Evolutionary conservation across 352 stramenopile genomes (phyloP).

Genomic region (Phytophthora ohioensis): DNA sequence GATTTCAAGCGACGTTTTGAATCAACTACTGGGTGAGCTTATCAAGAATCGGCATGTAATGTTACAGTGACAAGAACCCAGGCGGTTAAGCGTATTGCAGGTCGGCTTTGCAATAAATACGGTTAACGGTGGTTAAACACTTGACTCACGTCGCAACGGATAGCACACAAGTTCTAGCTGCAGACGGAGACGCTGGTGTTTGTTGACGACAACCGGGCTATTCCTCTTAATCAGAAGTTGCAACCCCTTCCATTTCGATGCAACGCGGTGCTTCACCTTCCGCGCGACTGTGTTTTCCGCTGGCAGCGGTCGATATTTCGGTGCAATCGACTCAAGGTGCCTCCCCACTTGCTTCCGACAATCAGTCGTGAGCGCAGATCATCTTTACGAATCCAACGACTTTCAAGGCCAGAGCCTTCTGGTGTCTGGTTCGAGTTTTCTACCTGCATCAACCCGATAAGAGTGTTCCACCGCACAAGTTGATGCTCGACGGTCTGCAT

Average conservation of each 20-base stretch:
- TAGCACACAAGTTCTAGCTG: slow-evolving; percentile 17
- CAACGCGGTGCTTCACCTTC: not conserved
- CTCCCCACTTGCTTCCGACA: slow-evolving; percentile 10
- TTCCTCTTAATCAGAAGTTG: slow-evolving; percentile 4
- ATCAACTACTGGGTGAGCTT: too few species aligned
- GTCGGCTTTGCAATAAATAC: too few species aligned
- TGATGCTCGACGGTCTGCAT: slow-evolving; percentile 27
- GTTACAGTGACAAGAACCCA: too few species aligned
- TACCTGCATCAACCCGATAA: slow-evolving; percentile 19
- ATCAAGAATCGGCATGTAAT: too few species aligned
- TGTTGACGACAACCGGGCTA: not conserved
- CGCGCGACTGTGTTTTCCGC: not conserved
- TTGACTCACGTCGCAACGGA: slow-evolving; percentile 10
- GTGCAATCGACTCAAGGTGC: slow-evolving; percentile 7
- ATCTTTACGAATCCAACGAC: slow-evolving; percentile 29
- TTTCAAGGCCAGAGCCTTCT: slow-evolving; percentile 1
- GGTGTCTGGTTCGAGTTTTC: slow-evolving; percentile 5
- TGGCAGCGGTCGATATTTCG: slow-evolving; percentile 9
- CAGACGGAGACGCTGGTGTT: slow-evolving; percentile 1
- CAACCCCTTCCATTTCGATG: slow-evolving; percentile 15
- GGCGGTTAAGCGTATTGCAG: too few species aligned
- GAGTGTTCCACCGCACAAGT: slow-evolving; percentile 21
- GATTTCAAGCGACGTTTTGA: too few species aligned
- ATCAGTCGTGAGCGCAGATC: slow-evolving; percentile 30
- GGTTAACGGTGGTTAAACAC: too few species aligned